phyloP scores from a whole-genome alignment of 169 alveolate species.

The Nephromyces sp. region DNA sequence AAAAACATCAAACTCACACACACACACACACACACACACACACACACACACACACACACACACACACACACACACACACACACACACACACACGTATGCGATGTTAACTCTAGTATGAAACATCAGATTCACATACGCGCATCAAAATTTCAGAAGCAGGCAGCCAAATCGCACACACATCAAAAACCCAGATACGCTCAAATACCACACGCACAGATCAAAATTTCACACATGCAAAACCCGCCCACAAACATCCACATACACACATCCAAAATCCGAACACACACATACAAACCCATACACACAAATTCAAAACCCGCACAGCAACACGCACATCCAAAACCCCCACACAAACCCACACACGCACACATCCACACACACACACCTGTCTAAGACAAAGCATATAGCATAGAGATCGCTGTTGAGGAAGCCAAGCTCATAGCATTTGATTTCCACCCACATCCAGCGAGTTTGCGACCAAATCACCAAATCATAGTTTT shows the following conservation, averaged over 20 bases:
- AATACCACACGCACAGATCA: not conserved
- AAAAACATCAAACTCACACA: not conserved
- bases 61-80: not conserved
- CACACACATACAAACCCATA: not conserved
- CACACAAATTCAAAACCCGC: not conserved
- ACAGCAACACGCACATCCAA: not conserved
- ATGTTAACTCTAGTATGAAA: too few relatives aligned
- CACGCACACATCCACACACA: not conserved
- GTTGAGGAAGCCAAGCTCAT: constrained; percentile 6
- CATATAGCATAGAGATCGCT: not conserved
- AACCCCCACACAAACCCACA: not conserved
- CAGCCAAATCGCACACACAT: too few relatives aligned
- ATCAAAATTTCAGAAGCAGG: too few relatives aligned
- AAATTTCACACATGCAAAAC: not conserved
- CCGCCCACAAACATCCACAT: not conserved
- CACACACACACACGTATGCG: not conserved
- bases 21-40: not conserved
- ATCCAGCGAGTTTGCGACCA: constrained; percentile 23
- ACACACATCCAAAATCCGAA: not conserved
- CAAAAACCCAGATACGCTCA: too few relatives aligned
- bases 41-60: not conserved
- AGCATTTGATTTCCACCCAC: constrained; percentile 19
- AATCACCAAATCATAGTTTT: constrained; percentile 5
- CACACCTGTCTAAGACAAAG: constrained; percentile 21
- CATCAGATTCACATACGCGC: too few relatives aligned